Percentiles rank a stretch among this genome's conserved stretches.
Conservation (phyloP, 169 alveolate genomes). For the Cyclospora cayetanensis region DNA sequence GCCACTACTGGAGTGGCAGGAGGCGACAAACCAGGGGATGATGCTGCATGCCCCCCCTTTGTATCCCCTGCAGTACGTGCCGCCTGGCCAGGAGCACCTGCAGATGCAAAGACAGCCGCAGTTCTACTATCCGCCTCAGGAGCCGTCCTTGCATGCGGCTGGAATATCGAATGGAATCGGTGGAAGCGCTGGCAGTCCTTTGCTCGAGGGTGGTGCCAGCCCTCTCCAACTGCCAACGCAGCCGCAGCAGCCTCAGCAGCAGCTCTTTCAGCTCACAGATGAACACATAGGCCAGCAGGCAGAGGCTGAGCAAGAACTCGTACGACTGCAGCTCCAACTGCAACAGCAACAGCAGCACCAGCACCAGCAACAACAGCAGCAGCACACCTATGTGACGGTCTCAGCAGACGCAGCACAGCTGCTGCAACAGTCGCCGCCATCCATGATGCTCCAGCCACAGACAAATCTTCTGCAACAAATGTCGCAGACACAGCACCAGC, state of each 20-base stretch:
- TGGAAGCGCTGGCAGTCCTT: not conserved
- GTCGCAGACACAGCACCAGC: conserved; percentile 3
- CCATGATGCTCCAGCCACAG: not conserved
- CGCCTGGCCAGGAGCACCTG: too few relatives aligned
- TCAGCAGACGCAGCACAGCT: not conserved
- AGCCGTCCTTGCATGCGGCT: not conserved
- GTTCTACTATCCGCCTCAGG: too few relatives aligned
- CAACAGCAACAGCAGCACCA: conserved; percentile 28
- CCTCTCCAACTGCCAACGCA: not conserved
- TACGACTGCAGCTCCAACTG: not conserved
- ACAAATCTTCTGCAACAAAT: too few relatives aligned
- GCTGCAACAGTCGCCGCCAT: not conserved
- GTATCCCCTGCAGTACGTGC: too few relatives aligned
- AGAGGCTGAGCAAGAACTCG: not conserved
- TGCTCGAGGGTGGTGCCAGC: too few relatives aligned
- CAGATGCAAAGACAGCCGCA: too few relatives aligned
- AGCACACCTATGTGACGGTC: not conserved
- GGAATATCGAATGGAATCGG: not conserved
- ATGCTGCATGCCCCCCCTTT: too few relatives aligned
- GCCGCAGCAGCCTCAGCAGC: not conserved
- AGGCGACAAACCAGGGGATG: too few relatives aligned
- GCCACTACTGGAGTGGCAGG: too few relatives aligned
- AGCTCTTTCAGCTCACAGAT: not conserved
- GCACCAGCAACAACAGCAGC: not conserved
- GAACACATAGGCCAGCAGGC: not conserved